These are phyloP conservation scores for Hemileccinum rubropunctum DNA, from an alignment of 768 basidiomycete species.

Conservation along the genomic window DNA sequence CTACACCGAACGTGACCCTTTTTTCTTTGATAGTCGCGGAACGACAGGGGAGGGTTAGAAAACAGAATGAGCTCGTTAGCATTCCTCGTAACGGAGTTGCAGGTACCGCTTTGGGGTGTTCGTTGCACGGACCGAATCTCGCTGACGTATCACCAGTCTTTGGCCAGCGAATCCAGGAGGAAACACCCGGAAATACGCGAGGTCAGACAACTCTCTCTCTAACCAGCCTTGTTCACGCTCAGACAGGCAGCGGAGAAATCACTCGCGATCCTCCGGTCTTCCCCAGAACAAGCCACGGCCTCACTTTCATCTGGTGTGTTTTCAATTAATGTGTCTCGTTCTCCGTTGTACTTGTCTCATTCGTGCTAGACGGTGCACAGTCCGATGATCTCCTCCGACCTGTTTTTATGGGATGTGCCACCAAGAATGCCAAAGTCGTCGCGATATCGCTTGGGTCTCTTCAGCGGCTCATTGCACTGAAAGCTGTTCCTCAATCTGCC, in stretches of 20 bases:
- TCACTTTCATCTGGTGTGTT: conserved; percentile 67
- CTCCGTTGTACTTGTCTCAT: conserved; percentile 8
- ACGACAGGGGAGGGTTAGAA: neutral
- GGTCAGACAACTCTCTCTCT: conserved; percentile 41
- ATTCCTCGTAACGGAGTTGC: conserved; percentile 71
- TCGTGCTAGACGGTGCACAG: conserved; percentile 62
- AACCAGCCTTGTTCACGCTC: conserved; percentile 6
- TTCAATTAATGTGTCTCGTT: conserved; percentile 19
- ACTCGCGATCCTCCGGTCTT: conserved; percentile 72
- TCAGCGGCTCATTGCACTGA: conserved; percentile 84
- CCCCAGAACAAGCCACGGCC: conserved; percentile 74
- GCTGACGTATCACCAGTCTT: conserved; percentile 47
- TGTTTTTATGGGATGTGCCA: conserved; percentile 91
- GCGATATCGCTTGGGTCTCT: conserved; percentile 89
- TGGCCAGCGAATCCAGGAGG: conserved; percentile 84
- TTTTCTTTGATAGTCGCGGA: neutral
- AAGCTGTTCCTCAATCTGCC: conserved; percentile 77
- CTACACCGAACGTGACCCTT: neutral
- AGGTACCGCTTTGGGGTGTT: conserved; percentile 37
- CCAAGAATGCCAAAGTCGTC: conserved; percentile 91
- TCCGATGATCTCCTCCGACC: conserved; percentile 81
- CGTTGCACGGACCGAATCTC: neutral
- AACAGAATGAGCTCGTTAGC: conserved; percentile 62
- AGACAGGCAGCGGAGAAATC: conserved; percentile 84
- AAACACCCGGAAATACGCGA: conserved; percentile 94